Conservation (phyloP, 768 basidiomycete species). For the Pleurotus giganteus region DNA sequence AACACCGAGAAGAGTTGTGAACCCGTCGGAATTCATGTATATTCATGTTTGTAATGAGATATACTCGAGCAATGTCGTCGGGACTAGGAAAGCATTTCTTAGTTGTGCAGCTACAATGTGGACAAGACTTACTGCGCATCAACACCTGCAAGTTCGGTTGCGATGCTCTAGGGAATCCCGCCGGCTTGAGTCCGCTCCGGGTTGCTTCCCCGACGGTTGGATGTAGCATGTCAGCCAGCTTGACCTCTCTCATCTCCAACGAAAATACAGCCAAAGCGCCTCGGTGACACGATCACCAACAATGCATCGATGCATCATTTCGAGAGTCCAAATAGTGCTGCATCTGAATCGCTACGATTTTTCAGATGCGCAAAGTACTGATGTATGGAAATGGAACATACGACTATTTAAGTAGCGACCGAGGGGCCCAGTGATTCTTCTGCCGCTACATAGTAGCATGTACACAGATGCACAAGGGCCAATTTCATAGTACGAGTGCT, state of each 20-base stretch:
- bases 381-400: slow-evolving; percentile 42
- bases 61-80: too few species aligned
- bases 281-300: slow-evolving; percentile 51
- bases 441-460: slow-evolving; percentile 94
- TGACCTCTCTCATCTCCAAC: slow-evolving; percentile 64
- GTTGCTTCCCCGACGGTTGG: slow-evolving; percentile 55
- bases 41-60: too few species aligned
- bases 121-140: too few species aligned
- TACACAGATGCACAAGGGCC: slow-evolving; percentile 92
- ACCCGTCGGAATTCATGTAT: too few species aligned
- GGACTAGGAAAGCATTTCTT: too few species aligned
- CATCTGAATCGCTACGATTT: slow-evolving; percentile 19
- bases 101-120: too few species aligned
- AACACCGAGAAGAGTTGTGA: too few species aligned
- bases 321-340: slow-evolving; percentile 21
- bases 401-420: slow-evolving; percentile 72
- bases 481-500: slow-evolving; percentile 93
- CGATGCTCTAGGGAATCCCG: too few species aligned
- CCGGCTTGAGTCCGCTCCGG: slow-evolving; percentile 70
- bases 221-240: slow-evolving; percentile 55
- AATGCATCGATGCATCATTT: slow-evolving; percentile 16
- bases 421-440: slow-evolving; percentile 91
- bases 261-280: slow-evolving; percentile 53
- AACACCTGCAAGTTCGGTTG: too few species aligned
- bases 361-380: too few species aligned